A percentile compares a stretch with the other conserved stretches of the same genome.
Evolutionary conservation across 441 rosid genomes (phyloP).

Genomic region (Pelargonium fulgidum): DNA sequence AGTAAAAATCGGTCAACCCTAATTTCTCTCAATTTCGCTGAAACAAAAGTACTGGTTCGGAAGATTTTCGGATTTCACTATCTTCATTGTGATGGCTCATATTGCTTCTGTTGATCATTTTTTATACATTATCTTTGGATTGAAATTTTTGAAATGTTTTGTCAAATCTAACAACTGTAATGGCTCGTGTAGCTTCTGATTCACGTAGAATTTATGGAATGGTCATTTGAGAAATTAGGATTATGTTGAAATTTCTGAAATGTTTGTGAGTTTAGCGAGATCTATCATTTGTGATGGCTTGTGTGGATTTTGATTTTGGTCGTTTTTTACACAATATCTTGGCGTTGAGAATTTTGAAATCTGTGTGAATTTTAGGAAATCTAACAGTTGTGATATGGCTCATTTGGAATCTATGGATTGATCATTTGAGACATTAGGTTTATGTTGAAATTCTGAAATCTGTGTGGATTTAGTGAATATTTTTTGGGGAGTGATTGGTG

Average conservation of each 20-base stretch:
- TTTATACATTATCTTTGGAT: neutral
- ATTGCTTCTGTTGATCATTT: conserved; percentile 5
- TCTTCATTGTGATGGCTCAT: neutral
- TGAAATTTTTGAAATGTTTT: neutral
- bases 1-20: neutral
- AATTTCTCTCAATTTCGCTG: neutral
- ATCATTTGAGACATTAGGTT: neutral
- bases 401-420: neutral
- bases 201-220: too few relatives aligned
- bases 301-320: neutral
- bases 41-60: neutral
- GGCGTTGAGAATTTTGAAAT: too few relatives aligned
- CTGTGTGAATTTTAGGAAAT: too few relatives aligned
- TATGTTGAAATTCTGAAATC: neutral
- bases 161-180: neutral
- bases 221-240: neutral
- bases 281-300: neutral
- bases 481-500: neutral
- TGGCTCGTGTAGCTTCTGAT: neutral
- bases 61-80: conserved; percentile 3
- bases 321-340: too few relatives aligned
- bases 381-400: too few relatives aligned
- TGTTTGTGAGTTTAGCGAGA: neutral
- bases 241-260: neutral
- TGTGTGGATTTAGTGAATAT: neutral